Conservation (phyloP, 306 rosid genomes). For the Acacia confusa region DNA sequence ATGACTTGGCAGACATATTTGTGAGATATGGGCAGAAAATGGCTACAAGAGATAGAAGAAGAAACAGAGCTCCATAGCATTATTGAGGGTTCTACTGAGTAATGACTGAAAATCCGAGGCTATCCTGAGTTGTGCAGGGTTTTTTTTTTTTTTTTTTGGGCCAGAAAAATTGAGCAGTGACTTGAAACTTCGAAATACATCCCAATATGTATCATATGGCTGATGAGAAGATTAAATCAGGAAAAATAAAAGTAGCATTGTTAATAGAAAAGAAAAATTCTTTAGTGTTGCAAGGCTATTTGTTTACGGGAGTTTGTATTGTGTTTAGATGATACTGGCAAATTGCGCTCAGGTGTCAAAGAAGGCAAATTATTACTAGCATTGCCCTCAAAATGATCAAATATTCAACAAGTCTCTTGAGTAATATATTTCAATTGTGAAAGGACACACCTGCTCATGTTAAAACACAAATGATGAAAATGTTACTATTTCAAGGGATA, state of each 20-base stretch:
- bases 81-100: slow-evolving; percentile 7
- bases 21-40: slow-evolving; percentile 80
- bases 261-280: neutral
- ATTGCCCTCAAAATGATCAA: too few species aligned
- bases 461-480: too few species aligned
- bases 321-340: neutral
- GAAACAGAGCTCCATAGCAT: slow-evolving; percentile 32
- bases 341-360: too few species aligned
- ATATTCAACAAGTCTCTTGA: too few species aligned
- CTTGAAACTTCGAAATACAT: neutral
- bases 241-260: neutral
- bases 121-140: neutral
- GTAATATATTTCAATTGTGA: too few species aligned
- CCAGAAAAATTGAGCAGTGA: too few species aligned
- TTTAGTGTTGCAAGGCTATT: neutral
- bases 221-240: neutral
- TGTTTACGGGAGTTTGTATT: neutral
- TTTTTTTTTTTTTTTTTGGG: too few species aligned
- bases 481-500: too few species aligned
- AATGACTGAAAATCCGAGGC: neutral
- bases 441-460: too few species aligned
- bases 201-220: neutral
- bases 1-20: slow-evolving; percentile 88
- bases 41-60: slow-evolving; percentile 76
- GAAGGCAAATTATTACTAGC: too few species aligned